Evolutionary conservation across 2,329 filamentous ascomycete species (phyloP), one percentile per base, ranked within the genome.

Genomic region (Aspergillus novoparasiticus): DNA sequence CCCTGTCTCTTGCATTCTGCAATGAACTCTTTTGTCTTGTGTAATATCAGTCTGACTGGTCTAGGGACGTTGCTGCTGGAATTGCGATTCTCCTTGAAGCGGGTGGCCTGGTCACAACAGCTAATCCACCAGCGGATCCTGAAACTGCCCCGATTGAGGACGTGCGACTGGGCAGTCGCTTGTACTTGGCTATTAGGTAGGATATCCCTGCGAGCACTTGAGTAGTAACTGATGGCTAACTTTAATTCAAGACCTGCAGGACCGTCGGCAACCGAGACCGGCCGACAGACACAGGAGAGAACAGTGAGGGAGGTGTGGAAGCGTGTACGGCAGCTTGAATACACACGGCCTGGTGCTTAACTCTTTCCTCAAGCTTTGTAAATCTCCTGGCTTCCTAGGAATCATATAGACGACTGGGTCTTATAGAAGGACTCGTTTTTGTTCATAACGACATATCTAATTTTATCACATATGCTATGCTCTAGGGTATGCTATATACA

Each of bases 281-380:
- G 83, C 8, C 83, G 88, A 19, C 81, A 92, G 71, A 82, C 84
- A 10, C 91, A 93, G 69, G 89, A 92, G 68, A 81, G 90, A 63
- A 85, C 89, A 0, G 89, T 92, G 2, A 81, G 90, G 50, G 90
- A 92, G 70, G 88, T 91, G 1, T 93, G 91, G 90, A 85, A 84
- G 67, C 82, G 90, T 39, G 90, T 92, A 6, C 80, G 85, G 57
- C 78, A 82, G 14, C 76, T 93, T 60, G 87, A 92, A 69, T 93
- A 93, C 72, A 79, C 80, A 28, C 82, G 90, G 23, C 90, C 89
- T 1, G 89, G 89, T 1, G 84, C 80, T 58, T 86, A 66, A 74
- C 53, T 16, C 1, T 28, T 46, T 30, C 50, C 53, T 58, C 53
- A 65, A 28, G 59, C 11, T 50, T 57, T 46, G 14, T 6, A 32